phyloP scores from a whole-genome alignment of 768 basidiomycete genomes.

The Chalciporus pseudorubinellus region DNA sequence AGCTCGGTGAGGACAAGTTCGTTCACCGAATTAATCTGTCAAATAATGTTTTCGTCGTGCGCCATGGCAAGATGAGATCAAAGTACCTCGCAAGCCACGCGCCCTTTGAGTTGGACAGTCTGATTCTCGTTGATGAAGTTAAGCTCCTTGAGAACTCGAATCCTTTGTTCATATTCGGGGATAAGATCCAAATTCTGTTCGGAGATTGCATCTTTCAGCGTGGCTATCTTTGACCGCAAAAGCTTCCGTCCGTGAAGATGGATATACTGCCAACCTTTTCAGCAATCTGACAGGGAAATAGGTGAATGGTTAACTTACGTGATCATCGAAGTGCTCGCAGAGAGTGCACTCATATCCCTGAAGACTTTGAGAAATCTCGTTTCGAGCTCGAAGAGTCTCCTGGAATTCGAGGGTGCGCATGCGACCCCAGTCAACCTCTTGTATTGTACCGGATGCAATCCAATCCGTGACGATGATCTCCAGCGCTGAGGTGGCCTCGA shows the following conservation, averaged over 20 bases:
- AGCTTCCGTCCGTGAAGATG: constrained; percentile 73
- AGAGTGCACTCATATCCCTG: constrained; percentile 45
- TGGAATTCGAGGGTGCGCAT: constrained; percentile 90
- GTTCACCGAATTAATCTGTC: constrained; percentile 95
- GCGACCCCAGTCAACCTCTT: constrained; percentile 84
- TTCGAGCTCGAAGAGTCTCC: constrained; percentile 65
- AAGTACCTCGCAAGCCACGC: constrained; percentile 93
- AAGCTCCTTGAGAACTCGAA: constrained; percentile 85
- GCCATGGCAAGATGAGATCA: neutral
- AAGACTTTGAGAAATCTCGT: constrained; percentile 46
- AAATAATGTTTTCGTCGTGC: constrained; percentile 1
- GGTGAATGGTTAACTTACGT: constrained; percentile 51
- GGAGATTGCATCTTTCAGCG: constrained; percentile 81
- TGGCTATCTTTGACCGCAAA: constrained; percentile 69
- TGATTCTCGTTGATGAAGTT: constrained; percentile 95
- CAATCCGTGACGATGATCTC: constrained; percentile 56
- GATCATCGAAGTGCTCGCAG: constrained; percentile 69
- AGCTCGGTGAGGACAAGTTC: constrained; percentile 96
- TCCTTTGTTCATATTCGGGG: constrained; percentile 94
- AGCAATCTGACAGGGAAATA: constrained; percentile 1
- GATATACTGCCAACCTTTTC: constrained; percentile 55
- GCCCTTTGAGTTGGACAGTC: constrained; percentile 92
- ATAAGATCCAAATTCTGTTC: constrained; percentile 96
- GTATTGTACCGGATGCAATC: constrained; percentile 42
- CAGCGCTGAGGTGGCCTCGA: constrained; percentile 52